A percentile compares a stretch with the other conserved stretches of the same genome.
phyloP scores from a whole-genome alignment of 345 rosid species.

The Eucalyptus shirleyi region DNA sequence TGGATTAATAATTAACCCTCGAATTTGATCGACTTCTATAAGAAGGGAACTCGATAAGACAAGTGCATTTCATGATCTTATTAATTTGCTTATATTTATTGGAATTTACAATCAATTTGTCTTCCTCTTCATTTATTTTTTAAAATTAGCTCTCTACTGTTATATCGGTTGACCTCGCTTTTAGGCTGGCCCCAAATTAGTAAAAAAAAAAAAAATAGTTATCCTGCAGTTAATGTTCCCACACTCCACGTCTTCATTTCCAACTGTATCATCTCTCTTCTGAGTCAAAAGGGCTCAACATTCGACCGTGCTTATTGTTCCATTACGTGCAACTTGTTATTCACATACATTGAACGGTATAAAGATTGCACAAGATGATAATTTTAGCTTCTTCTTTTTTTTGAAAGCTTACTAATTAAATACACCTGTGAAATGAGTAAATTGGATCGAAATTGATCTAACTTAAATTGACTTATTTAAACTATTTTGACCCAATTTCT shows the following conservation, averaged over 20 bases:
- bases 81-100: not conserved
- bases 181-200: not conserved
- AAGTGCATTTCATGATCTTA: accelerated
- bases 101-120: not conserved
- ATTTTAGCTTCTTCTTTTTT: not conserved
- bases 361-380: not conserved
- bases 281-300: not conserved
- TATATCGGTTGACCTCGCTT: not conserved
- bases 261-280: too few species aligned
- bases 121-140: not conserved
- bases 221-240: not conserved
- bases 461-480: too few species aligned
- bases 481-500: not conserved
- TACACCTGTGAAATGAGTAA: not conserved
- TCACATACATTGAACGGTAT: not conserved
- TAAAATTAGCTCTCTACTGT: not conserved
- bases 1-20: not conserved
- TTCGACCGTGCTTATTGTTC: not conserved
- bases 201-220: too few species aligned
- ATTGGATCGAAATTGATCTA: too few species aligned
- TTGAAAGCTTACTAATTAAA: not conserved
- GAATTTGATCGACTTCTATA: not conserved
- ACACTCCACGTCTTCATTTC: too few species aligned
- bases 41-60: not conserved
- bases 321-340: too few species aligned